These are phyloP conservation scores for Candida fluviatilis DNA, from an alignment of 805 yeast species.

Conservation along the genomic window DNA sequence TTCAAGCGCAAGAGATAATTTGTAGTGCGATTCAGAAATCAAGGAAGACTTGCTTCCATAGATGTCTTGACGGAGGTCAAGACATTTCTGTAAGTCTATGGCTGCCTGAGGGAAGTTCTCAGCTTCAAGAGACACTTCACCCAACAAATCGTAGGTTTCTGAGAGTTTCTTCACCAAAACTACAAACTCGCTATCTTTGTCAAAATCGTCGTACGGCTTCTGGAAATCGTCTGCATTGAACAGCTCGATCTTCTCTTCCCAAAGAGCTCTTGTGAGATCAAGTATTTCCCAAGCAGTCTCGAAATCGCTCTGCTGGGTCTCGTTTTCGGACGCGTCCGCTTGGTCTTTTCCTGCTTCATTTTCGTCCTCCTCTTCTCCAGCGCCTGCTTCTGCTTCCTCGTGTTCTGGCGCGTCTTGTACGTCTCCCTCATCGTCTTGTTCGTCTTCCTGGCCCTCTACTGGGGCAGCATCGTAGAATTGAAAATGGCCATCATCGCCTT, in stretches of 20 bases:
- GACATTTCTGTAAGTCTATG: conserved; percentile 57
- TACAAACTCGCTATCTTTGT: conserved; percentile 24
- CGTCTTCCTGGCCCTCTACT: conserved; percentile 18
- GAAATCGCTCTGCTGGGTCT: conserved; percentile 58
- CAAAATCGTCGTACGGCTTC: conserved; percentile 21
- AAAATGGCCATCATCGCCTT: conserved; percentile 19
- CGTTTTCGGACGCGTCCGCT: conserved; percentile 8
- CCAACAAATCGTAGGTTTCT: conserved; percentile 73
- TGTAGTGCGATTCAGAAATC: conserved; percentile 77
- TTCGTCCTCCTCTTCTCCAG: conserved; percentile 50
- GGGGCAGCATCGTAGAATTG: conserved; percentile 19
- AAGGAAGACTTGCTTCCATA: conserved; percentile 50
- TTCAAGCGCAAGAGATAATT: conserved; percentile 74
- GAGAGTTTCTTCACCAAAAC: conserved; percentile 52
- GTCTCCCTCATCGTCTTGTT: conserved; percentile 18
- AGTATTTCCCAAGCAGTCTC: conserved; percentile 86
- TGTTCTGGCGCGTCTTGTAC: too few species aligned
- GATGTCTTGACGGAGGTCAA: conserved; percentile 50
- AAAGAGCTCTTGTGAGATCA: conserved; percentile 70
- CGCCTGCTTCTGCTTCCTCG: conserved; percentile 23
- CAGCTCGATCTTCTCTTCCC: conserved; percentile 34
- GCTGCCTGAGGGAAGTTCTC: conserved; percentile 83
- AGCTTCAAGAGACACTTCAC: conserved; percentile 86
- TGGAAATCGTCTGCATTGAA: conserved; percentile 9
- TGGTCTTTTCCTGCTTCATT: conserved; percentile 20